phyloP scores from a whole-genome alignment of 352 stramenopile genomes.

The Thraustochytrium striatum region DNA sequence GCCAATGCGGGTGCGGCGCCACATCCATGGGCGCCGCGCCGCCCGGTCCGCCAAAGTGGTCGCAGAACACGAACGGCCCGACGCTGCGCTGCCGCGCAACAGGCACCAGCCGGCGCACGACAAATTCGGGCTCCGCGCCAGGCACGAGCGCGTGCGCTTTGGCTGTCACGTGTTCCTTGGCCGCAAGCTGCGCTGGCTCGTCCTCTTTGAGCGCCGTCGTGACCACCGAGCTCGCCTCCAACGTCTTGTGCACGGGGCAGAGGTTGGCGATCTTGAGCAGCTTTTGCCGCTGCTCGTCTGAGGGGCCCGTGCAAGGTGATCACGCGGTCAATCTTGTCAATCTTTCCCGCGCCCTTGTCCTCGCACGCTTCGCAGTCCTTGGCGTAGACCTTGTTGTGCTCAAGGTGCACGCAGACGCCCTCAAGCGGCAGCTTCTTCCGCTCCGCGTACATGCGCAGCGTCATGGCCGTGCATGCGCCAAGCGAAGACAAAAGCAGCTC shows the following conservation, averaged over 20 bases:
- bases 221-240: constrained; percentile 7
- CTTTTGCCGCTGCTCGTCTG: constrained; percentile 22
- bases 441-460: constrained; percentile 54
- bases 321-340: constrained; percentile 16
- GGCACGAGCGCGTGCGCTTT: not conserved
- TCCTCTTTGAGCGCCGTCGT: constrained; percentile 17
- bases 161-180: not conserved
- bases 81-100: not conserved
- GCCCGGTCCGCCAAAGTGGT: constrained; percentile 2
- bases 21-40: not conserved
- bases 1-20: constrained; percentile 7
- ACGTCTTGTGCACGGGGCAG: constrained; percentile 34
- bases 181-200: not conserved
- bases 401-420: constrained; percentile 47
- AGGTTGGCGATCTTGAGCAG: constrained; percentile 24
- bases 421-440: constrained; percentile 48
- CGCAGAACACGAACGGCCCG: constrained; percentile 6
- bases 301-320: constrained; percentile 26
- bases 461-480: constrained; percentile 53
- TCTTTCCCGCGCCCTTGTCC: constrained; percentile 37
- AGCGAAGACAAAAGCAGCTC: constrained; percentile 50
- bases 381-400: constrained; percentile 52
- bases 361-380: constrained; percentile 55
- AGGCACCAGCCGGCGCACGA: not conserved
- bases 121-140: not conserved